These are phyloP conservation scores for Datura wrightii DNA, from an alignment of 257 asterid species.

Conservation along the genomic window DNA sequence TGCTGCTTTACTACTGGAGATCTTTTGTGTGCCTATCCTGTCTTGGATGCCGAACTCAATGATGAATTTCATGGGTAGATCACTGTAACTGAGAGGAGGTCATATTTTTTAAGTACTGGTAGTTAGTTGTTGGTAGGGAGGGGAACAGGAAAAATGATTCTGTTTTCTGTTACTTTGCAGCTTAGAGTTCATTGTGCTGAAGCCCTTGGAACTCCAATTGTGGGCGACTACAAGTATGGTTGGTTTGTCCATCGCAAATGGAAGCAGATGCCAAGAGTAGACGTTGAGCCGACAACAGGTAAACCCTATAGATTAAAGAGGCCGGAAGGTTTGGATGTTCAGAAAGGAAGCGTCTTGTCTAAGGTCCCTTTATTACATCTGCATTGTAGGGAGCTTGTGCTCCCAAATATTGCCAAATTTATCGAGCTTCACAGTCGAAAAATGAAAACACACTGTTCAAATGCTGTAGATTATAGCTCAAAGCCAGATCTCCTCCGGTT, in stretches of 20 bases:
- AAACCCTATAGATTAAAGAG: conserved; percentile 72
- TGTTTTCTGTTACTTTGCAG: conserved; percentile 44
- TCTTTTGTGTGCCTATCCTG: neutral
- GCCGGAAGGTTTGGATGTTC: conserved; percentile 89
- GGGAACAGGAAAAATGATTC: neutral
- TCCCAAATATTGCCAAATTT: conserved; percentile 81
- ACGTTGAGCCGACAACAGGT: conserved; percentile 74
- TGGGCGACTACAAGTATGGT: conserved; percentile 91
- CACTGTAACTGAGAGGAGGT: neutral
- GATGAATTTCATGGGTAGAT: neutral
- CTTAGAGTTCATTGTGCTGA: conserved; percentile 96
- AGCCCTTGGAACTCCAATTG: conserved; percentile 95
- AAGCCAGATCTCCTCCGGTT: conserved; percentile 71
- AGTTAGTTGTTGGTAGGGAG: neutral
- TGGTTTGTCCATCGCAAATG: conserved; percentile 86
- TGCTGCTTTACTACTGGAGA: neutral
- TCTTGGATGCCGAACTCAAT: neutral
- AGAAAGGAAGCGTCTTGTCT: conserved; percentile 88
- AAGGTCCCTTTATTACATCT: conserved; percentile 89
- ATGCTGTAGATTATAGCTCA: conserved; percentile 39
- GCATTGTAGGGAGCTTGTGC: conserved; percentile 86
- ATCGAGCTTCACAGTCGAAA: conserved; percentile 50
- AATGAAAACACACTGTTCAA: neutral
- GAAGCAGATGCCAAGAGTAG: conserved; percentile 94
- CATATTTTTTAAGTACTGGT: neutral